Evolutionary conservation across 1,284 basidiomycete species (phyloP), one percentile per base, ranked within the genome.

Genomic region (Cutaneotrichosporon spelunceum): DNA sequence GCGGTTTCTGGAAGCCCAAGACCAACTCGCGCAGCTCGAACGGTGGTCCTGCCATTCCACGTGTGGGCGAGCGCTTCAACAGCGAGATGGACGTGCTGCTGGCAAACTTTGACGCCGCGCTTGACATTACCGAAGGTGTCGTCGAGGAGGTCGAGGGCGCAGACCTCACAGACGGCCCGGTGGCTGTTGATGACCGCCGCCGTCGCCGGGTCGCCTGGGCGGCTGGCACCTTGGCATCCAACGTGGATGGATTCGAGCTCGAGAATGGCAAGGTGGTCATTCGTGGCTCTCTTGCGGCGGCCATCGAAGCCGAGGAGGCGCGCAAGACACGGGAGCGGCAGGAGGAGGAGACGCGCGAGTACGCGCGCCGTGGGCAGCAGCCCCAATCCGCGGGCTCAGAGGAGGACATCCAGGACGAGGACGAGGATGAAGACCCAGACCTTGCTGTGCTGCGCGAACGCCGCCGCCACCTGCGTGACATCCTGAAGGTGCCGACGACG

Each of bases 1-100:
- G 90, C 49, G 93, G 93, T 0, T 98, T 89, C 78, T 98, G 93
- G 94, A 82, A 82, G 60, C 59, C 70, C 30, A 79, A 89, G 66
- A 50, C 55, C 36, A 65, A 64, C 26, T 58, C 65, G 13, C 64
- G 76, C 10, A 65, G 70, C 4, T 76, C 82, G 13, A 68, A 62
- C 21, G 73, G 71, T 23, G 68, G 70, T 10, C 69, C 68, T 85
- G 66, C 88, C 84, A 69, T 84, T 81, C 74, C 75, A 7, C 66
- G 68, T 6, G 63, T 69, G 19, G 71, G 68, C 21, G 74, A 77
- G 54, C 64, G 70, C 10, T 75, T 82, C 64, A 82, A 84, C 66
- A 70, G 68, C 56, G 93, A 95, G 80, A 83, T 90, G 67, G 91
- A 93, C 71, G 87, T 93, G 1, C 82, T 95, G 44, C 83, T 88